Percentiles rank a stretch among this genome's conserved stretches.
These are phyloP conservation scores for Trichoderma sp. DNA, from an alignment of 2,329 filamentous ascomycete species.

Conservation along the genomic window DNA sequence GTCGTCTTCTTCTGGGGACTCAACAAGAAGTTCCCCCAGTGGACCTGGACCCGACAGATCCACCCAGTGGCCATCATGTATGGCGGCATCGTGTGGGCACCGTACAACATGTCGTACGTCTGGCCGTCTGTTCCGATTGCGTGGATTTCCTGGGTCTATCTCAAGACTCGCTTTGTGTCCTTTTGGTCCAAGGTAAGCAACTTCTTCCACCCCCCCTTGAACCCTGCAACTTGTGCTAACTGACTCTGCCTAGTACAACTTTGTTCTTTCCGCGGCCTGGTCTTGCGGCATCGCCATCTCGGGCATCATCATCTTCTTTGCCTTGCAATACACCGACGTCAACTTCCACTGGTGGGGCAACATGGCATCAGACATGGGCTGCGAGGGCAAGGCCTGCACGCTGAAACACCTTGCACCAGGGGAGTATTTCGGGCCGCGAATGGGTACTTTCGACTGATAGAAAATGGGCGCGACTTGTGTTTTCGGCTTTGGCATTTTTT, in stretches of 20 bases:
- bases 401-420: slow-evolving; percentile 34
- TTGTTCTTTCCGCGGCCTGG: slow-evolving; percentile 51
- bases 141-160: slow-evolving; percentile 50
- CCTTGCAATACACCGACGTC: slow-evolving; percentile 43
- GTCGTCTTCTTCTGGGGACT: slow-evolving; percentile 42
- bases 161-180: slow-evolving; percentile 46
- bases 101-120: slow-evolving; percentile 51
- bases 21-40: slow-evolving; percentile 41
- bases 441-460: slow-evolving; percentile 38
- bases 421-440: slow-evolving; percentile 40
- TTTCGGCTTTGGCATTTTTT: not conserved
- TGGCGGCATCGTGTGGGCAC: slow-evolving; percentile 45
- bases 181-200: slow-evolving; percentile 50
- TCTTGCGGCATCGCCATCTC: slow-evolving; percentile 49
- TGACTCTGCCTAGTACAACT: slow-evolving; percentile 43
- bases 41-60: slow-evolving; percentile 42
- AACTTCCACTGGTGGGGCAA: slow-evolving; percentile 51
- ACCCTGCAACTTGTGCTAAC: not conserved
- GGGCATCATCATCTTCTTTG: slow-evolving; percentile 53
- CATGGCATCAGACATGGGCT: slow-evolving; percentile 38
- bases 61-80: slow-evolving; percentile 49
- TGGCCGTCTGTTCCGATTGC: slow-evolving; percentile 52
- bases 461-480: not conserved
- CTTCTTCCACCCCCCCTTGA: rapidly evolving
- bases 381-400: slow-evolving; percentile 41